These are phyloP conservation scores for Phalaenopsis equestris DNA, from an alignment of 106 monocot species.

Conservation along the genomic window DNA sequence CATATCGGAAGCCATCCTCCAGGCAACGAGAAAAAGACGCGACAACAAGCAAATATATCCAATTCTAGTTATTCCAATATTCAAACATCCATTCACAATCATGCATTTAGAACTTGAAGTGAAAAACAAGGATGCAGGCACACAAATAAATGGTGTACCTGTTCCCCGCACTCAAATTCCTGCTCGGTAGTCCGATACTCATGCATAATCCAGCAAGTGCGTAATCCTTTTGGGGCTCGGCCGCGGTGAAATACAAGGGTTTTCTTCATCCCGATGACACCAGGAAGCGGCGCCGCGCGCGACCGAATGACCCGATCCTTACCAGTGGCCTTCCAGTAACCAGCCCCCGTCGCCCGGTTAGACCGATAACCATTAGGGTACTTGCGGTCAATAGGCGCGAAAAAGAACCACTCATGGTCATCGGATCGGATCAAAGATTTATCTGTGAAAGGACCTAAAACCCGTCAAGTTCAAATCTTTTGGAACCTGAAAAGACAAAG, in stretches of 20 bases:
- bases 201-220: conserved; percentile 21
- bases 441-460: conserved; percentile 1
- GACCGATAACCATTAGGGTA: conserved; percentile 15
- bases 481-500: not conserved
- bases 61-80: not conserved
- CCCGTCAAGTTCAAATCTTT: not conserved
- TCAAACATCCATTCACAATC: not conserved
- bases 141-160: conserved; percentile 2
- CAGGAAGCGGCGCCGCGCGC: not conserved
- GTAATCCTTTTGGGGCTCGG: conserved; percentile 12
- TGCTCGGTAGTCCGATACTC: conserved; percentile 20
- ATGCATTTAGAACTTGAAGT: not conserved
- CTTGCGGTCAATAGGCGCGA: conserved; percentile 19
- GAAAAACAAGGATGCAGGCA: not conserved
- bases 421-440: conserved; percentile 16
- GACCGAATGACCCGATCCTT: conserved; percentile 13
- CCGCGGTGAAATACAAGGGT: conserved; percentile 19
- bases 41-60: not conserved
- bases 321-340: conserved; percentile 22
- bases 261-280: conserved; percentile 21
- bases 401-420: conserved; percentile 21
- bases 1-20: not conserved
- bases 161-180: conserved; percentile 16
- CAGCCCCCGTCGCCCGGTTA: conserved; percentile 13
- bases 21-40: not conserved